Percentiles rank a stretch among this genome's conserved stretches.
phyloP scores from a whole-genome alignment of 179 eudicot genomes.

The Beta corolliflora region DNA sequence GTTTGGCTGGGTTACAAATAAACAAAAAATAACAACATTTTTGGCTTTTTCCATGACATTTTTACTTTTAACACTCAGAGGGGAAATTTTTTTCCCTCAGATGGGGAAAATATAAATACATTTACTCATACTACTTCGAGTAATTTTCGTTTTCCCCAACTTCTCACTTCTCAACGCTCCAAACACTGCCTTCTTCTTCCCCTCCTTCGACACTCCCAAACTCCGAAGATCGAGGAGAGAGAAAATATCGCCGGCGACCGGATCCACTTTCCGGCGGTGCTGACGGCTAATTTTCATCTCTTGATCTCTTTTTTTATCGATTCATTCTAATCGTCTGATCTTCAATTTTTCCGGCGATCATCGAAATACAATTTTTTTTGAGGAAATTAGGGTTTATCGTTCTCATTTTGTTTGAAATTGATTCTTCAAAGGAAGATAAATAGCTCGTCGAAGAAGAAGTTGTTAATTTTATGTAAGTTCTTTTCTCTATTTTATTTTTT shows the following conservation, averaged over 20 bases:
- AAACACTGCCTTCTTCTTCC: neutral
- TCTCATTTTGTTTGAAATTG: neutral
- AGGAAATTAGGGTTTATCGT: neutral
- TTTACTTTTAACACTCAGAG: too few species aligned
- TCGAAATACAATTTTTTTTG: neutral
- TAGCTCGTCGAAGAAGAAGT: neutral
- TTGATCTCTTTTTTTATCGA: conserved; percentile 6
- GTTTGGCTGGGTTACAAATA: conserved; percentile 16
- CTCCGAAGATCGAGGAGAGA: conserved; percentile 17
- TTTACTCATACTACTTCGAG: neutral
- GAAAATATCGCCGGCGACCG: conserved; percentile 15
- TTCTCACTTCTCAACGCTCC: neutral
- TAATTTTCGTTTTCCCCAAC: neutral
- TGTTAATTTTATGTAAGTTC: conserved; percentile 1
- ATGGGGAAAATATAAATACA: neutral
- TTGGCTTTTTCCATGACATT: neutral
- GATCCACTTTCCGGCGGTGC: conserved; percentile 18
- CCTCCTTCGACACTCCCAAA: neutral
- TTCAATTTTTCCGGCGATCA: neutral
- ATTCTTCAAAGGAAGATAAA: neutral
- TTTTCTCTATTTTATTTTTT: too few species aligned
- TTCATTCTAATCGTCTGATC: neutral
- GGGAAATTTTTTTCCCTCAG: neutral
- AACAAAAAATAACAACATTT: too few species aligned
- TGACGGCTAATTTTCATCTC: neutral